Percentiles rank a stretch among this genome's conserved stretches.
Conservation (phyloP, 352 stramenopile species). For the Globisporangium uncinulatum region DNA sequence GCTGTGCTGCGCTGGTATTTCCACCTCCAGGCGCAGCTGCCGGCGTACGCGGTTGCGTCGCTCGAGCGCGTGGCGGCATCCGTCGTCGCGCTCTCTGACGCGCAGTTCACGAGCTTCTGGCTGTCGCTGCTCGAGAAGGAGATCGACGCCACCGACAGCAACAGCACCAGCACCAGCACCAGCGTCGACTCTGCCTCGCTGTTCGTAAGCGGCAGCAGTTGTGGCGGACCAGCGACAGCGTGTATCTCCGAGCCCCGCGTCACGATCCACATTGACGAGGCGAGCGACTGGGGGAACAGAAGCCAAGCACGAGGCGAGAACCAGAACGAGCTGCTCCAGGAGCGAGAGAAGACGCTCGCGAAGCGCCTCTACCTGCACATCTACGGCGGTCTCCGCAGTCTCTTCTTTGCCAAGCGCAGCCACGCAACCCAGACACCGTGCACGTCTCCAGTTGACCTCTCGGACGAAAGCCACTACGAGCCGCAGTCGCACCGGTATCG, state of each 20-base stretch:
- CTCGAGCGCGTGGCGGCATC: slow-evolving; percentile 47
- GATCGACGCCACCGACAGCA: slow-evolving; percentile 18
- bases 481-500: slow-evolving; percentile 2
- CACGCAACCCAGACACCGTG: slow-evolving; percentile 57
- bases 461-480: slow-evolving; percentile 22
- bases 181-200: neutral
- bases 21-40: slow-evolving; percentile 53
- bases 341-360: slow-evolving; percentile 29
- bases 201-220: no score
- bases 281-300: no score
- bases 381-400: slow-evolving; percentile 34
- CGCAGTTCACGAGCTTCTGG: slow-evolving; percentile 63
- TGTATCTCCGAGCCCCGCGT: slow-evolving; percentile 1
- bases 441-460: slow-evolving; percentile 46
- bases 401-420: slow-evolving; percentile 31
- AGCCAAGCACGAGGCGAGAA: neutral
- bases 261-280: slow-evolving; percentile 4
- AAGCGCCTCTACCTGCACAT: slow-evolving; percentile 48
- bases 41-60: slow-evolving; percentile 37
- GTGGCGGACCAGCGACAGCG: no score
- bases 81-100: slow-evolving; percentile 56
- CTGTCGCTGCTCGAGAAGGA: slow-evolving; percentile 51
- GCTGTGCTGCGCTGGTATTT: slow-evolving; percentile 61
- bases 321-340: slow-evolving; percentile 13
- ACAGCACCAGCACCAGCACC: neutral